Conservation (phyloP, 1,284 basidiomycete species). For the Papiliotrema flavescens region DNA sequence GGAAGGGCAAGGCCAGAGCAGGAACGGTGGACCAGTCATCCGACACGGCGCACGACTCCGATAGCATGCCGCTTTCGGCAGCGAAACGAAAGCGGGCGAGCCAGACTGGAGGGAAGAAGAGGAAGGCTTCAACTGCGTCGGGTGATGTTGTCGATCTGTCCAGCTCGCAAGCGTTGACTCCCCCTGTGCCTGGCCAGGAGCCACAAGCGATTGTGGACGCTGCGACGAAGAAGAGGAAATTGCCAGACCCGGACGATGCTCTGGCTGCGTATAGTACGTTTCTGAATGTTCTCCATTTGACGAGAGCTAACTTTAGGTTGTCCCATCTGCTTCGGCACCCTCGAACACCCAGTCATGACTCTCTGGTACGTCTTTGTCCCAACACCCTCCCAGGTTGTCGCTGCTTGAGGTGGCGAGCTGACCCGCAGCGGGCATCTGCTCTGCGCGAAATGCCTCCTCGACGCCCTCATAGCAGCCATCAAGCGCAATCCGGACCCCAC, state of each 20-base stretch:
- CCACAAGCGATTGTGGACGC: not conserved
- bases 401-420: too few relatives aligned
- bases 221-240: slow-evolving; percentile 4
- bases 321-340: slow-evolving; percentile 40
- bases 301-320: slow-evolving; percentile 26
- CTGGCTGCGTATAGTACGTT: slow-evolving; percentile 23
- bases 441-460: slow-evolving; percentile 40
- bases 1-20: slow-evolving; percentile 25
- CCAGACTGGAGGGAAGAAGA: not conserved
- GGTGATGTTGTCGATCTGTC: not conserved
- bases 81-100: slow-evolving; percentile 1
- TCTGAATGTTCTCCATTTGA: not conserved
- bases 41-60: too few relatives aligned
- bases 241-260: slow-evolving; percentile 9
- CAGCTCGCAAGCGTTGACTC: not conserved
- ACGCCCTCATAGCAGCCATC: slow-evolving; percentile 36
- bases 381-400: too few relatives aligned
- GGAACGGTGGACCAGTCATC: too few relatives aligned
- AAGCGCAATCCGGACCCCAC: slow-evolving; percentile 32
- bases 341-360: slow-evolving; percentile 35
- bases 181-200: not conserved
- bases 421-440: slow-evolving; percentile 40
- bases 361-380: slow-evolving; percentile 27
- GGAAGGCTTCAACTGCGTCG: not conserved
- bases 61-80: too few relatives aligned